These are phyloP conservation scores for Neonothopanus nambi DNA, from an alignment of 1,284 basidiomycete species.

Conservation along the genomic window DNA sequence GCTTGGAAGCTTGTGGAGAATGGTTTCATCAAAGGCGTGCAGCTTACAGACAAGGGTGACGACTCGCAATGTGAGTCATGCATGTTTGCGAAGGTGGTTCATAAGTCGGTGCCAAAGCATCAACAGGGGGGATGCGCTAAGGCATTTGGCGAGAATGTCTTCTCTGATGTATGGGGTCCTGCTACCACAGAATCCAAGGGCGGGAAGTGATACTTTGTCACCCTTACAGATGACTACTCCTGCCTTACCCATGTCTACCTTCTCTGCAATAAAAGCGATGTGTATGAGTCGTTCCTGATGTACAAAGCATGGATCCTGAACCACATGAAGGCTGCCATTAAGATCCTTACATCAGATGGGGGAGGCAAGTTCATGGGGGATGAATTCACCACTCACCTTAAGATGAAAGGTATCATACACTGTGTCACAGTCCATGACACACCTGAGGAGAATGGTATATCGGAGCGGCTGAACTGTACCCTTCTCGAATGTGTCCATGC, in stretches of 20 bases:
- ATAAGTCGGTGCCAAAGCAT: background rate
- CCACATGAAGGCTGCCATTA: constrained; percentile 15
- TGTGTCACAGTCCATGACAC: constrained; percentile 29
- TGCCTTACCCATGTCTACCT: constrained; percentile 21
- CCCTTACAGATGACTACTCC: constrained; percentile 26
- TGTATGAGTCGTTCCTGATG: no score
- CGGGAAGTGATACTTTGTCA: constrained; percentile 26
- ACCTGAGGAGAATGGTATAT: constrained; percentile 30
- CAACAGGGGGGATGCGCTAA: background rate
- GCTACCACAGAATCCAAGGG: no score
- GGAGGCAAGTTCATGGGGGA: no score
- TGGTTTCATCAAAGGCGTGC: constrained; percentile 16
- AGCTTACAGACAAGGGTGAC: constrained; percentile 2
- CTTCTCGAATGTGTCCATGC: constrained; percentile 21
- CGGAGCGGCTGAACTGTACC: constrained; percentile 29
- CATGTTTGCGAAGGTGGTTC: constrained; percentile 19
- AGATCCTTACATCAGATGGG: constrained; percentile 23
- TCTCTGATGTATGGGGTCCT: constrained; percentile 39
- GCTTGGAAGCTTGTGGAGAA: constrained; percentile 14
- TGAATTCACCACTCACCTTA: constrained; percentile 24
- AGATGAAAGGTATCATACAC: constrained; percentile 22
- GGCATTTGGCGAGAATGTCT: constrained; percentile 23
- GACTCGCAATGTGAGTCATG: constrained; percentile 29
- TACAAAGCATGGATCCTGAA: constrained; percentile 14
- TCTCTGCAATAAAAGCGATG: constrained; percentile 21